phyloP scores from a whole-genome alignment of 129 eudicot species.

The Arctium lappa region DNA sequence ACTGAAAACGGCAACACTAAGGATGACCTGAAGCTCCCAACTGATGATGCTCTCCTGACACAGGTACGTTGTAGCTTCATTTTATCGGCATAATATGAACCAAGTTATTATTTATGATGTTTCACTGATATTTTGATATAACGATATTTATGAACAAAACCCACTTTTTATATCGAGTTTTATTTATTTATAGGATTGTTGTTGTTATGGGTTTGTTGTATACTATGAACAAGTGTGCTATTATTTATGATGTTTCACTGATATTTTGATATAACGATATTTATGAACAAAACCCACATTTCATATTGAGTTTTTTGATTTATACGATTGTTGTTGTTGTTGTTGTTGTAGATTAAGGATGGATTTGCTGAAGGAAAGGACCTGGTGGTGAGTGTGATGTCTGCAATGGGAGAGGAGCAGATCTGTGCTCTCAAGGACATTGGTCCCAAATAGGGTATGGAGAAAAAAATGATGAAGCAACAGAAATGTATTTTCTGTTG shows the following conservation, averaged over 20 bases:
- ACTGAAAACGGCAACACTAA: constrained; percentile 73
- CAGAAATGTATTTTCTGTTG: constrained; percentile 19
- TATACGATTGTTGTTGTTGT: too few relatives aligned
- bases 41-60: constrained; percentile 54
- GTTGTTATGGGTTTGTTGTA: too few relatives aligned
- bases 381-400: constrained; percentile 55
- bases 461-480: not conserved
- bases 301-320: too few relatives aligned
- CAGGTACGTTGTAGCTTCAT: constrained; percentile 37
- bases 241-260: not conserved
- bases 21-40: constrained; percentile 82
- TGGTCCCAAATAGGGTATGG: constrained; percentile 38
- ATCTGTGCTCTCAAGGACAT: constrained; percentile 55
- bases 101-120: too few relatives aligned
- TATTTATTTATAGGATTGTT: too few relatives aligned
- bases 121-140: too few relatives aligned
- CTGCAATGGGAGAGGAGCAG: constrained; percentile 73
- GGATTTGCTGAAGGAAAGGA: constrained; percentile 62
- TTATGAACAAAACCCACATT: too few relatives aligned
- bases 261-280: not conserved
- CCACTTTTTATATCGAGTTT: too few relatives aligned
- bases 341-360: constrained; percentile 35
- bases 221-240: not conserved
- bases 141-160: too few relatives aligned
- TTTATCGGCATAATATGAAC: not conserved